Evolutionary conservation across 1,139 yeast genomes (phyloP), one percentile per base, ranked within the genome.

Genomic region (Hansenula lynferdii): DNA sequence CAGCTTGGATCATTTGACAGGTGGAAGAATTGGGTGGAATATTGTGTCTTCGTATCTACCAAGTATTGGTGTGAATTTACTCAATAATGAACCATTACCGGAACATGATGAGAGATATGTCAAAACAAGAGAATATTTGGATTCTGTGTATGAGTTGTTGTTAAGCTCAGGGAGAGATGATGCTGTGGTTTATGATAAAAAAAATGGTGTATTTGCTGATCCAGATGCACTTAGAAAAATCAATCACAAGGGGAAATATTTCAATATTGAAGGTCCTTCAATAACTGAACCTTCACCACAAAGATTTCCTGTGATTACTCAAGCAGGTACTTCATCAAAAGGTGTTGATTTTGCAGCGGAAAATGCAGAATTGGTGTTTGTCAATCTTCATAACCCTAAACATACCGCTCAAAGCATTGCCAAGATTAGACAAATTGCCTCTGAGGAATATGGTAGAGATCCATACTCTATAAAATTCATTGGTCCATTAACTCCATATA

Each of bases 271-370:
- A 2, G 70, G 70, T 0, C 70, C 70, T 4, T 49, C 45, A 32
- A 58, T 65, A 26, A 53, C 63, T 11, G 60, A 59, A 26, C 70
- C 70, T n/a, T 58, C 67, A 12, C 64, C 64, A n/a, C 71, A 65
- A 42, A 60, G 69, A 48, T 47, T 66, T n/a, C 71, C 71, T 1
- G 64, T 65, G 3, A 54, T 68, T 31, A 54, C 67, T 29, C 73
- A 68, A 48, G 73, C 73, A 2, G 73, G 73, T 11, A 61, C 70
- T 14, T 67, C 72, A 0, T 50, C 60, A 14, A 59, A 60, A 17
- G 73, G 73, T n/a, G 61, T 58, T 37, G 61, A 63, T 8, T 63
- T 64, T 51, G 72, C 71, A 9, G 72, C 72, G 15, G 58, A 59
- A 42, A 61, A 65, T 47, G 72, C 70, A 2, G 72, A 67, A 44